phyloP scores from a whole-genome alignment of 768 basidiomycete genomes.

The Clitopilus hobsonii region DNA sequence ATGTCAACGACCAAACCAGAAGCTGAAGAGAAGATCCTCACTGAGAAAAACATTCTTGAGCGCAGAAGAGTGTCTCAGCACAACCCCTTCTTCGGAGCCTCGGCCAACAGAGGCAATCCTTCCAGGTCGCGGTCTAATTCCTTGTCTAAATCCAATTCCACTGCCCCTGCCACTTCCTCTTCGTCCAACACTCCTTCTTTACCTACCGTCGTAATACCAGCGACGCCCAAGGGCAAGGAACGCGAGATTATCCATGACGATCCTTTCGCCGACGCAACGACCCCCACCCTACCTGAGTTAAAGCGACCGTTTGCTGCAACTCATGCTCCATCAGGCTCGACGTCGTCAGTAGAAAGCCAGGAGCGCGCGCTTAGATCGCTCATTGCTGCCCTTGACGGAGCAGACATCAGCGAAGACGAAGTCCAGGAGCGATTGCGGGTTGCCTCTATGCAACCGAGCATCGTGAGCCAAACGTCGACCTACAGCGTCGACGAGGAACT shows the following conservation, averaged over 20 bases:
- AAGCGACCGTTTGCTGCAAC: constrained; percentile 25
- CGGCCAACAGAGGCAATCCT: constrained; percentile 9
- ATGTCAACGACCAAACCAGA: constrained; percentile 21
- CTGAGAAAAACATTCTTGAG: constrained; percentile 18
- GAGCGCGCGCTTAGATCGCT: constrained; percentile 60
- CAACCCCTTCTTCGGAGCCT: constrained; percentile 39
- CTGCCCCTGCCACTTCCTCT: not conserved
- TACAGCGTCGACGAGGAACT: constrained; percentile 31
- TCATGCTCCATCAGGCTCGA: constrained; percentile 27
- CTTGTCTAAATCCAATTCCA: not conserved
- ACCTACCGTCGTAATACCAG: constrained; percentile 29
- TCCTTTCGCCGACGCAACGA: constrained; percentile 37
- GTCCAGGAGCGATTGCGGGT: constrained; percentile 48
- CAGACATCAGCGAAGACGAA: constrained; percentile 32
- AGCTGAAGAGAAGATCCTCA: constrained; percentile 11
- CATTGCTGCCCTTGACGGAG: constrained; percentile 55
- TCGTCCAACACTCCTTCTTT: constrained; percentile 30
- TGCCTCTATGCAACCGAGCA: constrained; percentile 55
- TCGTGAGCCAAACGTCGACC: constrained; percentile 28
- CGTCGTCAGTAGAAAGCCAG: constrained; percentile 37
- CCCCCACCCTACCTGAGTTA: constrained; percentile 12
- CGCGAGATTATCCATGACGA: constrained; percentile 19
- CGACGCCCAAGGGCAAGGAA: constrained; percentile 13
- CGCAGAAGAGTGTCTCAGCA: constrained; percentile 32
- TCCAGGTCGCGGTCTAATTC: constrained; percentile 1